Evolutionary conservation across 78 protist species (phyloP).

Genomic region (Dictyostelium purpureum): DNA sequence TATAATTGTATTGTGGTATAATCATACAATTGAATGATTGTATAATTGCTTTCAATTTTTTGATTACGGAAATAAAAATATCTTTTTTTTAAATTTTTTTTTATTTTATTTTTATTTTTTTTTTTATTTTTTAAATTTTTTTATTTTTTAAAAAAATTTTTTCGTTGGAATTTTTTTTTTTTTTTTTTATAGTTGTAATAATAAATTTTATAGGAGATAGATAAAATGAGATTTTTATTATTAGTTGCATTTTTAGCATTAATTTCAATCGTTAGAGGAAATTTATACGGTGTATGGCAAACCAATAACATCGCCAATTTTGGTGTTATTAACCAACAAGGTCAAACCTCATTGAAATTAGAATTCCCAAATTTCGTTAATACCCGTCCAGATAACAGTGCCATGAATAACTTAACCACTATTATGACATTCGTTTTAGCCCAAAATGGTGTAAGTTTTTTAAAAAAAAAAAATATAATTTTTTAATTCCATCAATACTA

Average conservation of each 20-base stretch:
- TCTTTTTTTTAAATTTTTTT: too few species aligned
- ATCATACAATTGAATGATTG: too few species aligned
- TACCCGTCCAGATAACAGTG: slow-evolving; percentile 14
- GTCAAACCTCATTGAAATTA: slow-evolving; percentile 21
- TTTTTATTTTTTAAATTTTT: background rate
- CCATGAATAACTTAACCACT: slow-evolving; percentile 44
- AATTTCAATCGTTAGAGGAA: background rate
- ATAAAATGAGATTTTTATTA: background rate
- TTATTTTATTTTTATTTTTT: background rate
- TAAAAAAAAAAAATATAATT: background rate
- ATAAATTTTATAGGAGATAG: background rate
- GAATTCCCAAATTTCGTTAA: slow-evolving; percentile 38
- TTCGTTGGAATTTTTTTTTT: too few species aligned
- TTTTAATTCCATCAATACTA: background rate
- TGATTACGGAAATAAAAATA: too few species aligned
- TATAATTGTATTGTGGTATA: too few species aligned
- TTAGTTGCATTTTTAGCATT: background rate
- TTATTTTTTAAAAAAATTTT: too few species aligned
- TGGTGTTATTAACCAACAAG: slow-evolving; percentile 6
- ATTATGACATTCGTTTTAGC: slow-evolving; percentile 16
- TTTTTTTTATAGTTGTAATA: too few species aligned
- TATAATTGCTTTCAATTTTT: too few species aligned
- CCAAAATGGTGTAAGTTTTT: slow-evolving; percentile 3
- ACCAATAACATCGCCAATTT: slow-evolving; percentile 13
- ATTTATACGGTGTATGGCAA: slow-evolving; percentile 69